These are phyloP conservation scores for Datura wrightii DNA, from an alignment of 257 asterid species.

Conservation along the genomic window DNA sequence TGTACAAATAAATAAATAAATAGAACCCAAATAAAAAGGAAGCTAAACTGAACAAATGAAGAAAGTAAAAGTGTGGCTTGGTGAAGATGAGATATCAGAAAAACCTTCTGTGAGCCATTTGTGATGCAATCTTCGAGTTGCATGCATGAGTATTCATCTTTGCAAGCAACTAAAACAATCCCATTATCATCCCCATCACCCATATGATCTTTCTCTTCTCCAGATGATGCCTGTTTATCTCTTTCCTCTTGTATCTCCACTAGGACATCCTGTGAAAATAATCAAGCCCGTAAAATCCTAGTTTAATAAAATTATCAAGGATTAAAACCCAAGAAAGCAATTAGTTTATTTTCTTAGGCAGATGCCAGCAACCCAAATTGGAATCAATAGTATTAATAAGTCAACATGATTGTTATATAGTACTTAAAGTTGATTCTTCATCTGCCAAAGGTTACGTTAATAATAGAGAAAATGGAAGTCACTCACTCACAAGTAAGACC, in stretches of 20 bases:
- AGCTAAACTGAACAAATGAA: not conserved
- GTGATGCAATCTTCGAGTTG: conserved; percentile 88
- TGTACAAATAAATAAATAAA: not conserved
- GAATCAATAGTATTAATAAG: not conserved
- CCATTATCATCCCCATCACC: conserved; percentile 54
- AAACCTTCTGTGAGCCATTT: conserved; percentile 77
- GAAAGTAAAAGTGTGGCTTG: not conserved
- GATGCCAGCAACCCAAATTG: conserved; percentile 4
- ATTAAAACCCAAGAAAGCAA: conserved; percentile 20
- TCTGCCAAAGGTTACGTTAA: conserved; percentile 18
- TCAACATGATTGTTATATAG: not conserved
- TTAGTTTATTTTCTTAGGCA: conserved; percentile 1
- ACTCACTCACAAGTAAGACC: conserved; percentile 97
- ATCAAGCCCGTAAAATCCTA: conserved; percentile 11
- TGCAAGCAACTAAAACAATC: conserved; percentile 86
- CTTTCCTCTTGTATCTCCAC: conserved; percentile 82
- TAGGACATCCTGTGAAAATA: conserved; percentile 72
- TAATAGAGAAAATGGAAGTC: conserved; percentile 53
- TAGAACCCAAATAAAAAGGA: not conserved
- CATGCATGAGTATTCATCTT: conserved; percentile 89
- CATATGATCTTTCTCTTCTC: conserved; percentile 50
- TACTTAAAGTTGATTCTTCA: conserved; percentile 6
- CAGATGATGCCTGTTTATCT: conserved; percentile 53
- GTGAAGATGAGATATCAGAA: conserved; percentile 27
- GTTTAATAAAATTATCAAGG: not conserved